Percentiles rank a stretch among this genome's conserved stretches.
These are phyloP conservation scores for Phytophthora melonis DNA, from an alignment of 352 stramenopile genomes.

Conservation along the genomic window DNA sequence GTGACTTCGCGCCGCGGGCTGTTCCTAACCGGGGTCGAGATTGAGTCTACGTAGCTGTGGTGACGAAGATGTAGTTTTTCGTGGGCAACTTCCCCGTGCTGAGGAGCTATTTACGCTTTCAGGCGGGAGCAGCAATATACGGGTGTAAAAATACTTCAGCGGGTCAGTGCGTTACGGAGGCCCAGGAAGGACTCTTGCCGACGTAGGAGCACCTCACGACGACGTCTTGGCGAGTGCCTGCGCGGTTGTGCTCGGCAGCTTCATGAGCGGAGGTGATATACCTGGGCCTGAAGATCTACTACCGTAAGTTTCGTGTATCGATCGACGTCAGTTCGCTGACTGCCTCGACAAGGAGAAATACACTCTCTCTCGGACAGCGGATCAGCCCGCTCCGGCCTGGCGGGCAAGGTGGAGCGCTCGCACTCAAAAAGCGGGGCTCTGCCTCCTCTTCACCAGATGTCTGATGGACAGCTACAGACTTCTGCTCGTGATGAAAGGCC, in stretches of 20 bases:
- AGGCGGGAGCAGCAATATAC: not conserved
- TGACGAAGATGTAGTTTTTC: not conserved
- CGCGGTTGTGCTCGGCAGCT: conserved; percentile 11
- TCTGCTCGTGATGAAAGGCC: conserved; percentile 14
- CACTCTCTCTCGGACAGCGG: conserved; percentile 3
- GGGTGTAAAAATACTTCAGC: not conserved
- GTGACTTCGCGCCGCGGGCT: not conserved
- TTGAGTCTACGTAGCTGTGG: not conserved
- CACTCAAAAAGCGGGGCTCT: conserved; percentile 5
- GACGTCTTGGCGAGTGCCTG: conserved; percentile 4
- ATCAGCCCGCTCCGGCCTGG: conserved; percentile 14
- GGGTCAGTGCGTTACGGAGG: conserved; percentile 12
- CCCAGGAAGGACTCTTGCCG: not conserved
- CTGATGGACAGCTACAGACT: conserved; percentile 14
- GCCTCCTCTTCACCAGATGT: conserved; percentile 36
- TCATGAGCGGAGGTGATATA: conserved; percentile 29
- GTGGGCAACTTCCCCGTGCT: not conserved
- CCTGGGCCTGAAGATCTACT: conserved; percentile 10
- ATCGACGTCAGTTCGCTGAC: not conserved
- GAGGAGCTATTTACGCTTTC: conserved; percentile 6
- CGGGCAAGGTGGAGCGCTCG: conserved; percentile 20
- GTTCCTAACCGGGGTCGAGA: too few species aligned
- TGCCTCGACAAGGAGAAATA: not conserved
- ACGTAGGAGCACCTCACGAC: conserved; percentile 3
- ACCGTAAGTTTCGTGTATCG: conserved; percentile 12